Evolutionary conservation across 495 filamentous ascomycete genomes (phyloP), one percentile per base, ranked within the genome.

Genomic region (Daldinia concentrica): DNA sequence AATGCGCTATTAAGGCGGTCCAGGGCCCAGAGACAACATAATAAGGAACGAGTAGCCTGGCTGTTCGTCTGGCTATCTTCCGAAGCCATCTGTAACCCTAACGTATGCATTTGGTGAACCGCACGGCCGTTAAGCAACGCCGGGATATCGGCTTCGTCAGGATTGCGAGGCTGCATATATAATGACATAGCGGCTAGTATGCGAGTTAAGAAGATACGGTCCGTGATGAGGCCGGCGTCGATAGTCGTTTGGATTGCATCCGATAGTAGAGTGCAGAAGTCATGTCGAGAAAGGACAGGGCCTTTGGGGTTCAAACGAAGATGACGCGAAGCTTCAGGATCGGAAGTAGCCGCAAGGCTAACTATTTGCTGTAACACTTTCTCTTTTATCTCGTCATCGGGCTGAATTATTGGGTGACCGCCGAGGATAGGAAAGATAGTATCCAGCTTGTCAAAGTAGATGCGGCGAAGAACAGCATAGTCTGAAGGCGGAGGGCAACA

Each of bases 11-110:
- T 87, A 39, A 91, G 79, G 41, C 89, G 86, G 72, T 93, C 91
- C 7, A 92, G 73, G 11, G 88, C 86, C 86, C 90, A 92, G 14
- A 92, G 68, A 43, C 87, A 88, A 81, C 88, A 91, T 64, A 92
- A 91, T 0, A 92, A 77, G 11, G 75, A 74, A n/a, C 66, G 75
- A 3, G 71, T 74, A 19, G 72, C 71, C 19, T 78, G 72, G 41
- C 59, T 69, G 39, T 72, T 70, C 6, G 61, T 54, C 17, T 78
- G 71, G 1, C 64, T 69, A 19, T 78, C 76, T 62, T 74, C 75
- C 12, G 81, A 77, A 6, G 85, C 71, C 54, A 83, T 82, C 63
- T 93, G 91, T 26, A 92, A 75, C 3, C 90, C 90, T 34, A 90
- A 76, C 0, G 90, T 90, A 59, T 92, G 88, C 15, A 87, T 87